Conservation (phyloP, 2,329 filamentous ascomycete species). For the Simplicillium aogashimaense region DNA sequence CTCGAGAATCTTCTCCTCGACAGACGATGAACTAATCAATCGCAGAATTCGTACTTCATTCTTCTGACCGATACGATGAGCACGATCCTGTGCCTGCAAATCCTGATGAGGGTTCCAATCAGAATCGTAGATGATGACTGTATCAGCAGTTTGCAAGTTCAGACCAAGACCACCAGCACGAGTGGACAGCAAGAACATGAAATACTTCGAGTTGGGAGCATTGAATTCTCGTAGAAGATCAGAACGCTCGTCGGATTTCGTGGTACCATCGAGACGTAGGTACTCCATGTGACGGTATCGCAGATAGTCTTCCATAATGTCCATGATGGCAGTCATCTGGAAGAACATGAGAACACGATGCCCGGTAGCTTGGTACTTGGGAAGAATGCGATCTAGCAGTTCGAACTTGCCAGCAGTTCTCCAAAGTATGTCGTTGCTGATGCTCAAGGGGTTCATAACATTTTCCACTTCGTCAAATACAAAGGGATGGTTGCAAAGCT, state of each 20-base stretch:
- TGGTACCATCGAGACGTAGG: constrained; percentile 88
- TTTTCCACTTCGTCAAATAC: constrained; percentile 98
- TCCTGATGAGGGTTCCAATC: constrained; percentile 99
- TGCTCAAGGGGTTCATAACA: constrained; percentile 84
- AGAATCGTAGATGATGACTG: constrained; percentile 98
- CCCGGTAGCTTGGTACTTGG: constrained; percentile 83
- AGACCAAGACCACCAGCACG: constrained; percentile 96
- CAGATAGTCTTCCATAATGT: constrained; percentile 99
- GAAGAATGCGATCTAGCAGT: constrained; percentile 80
- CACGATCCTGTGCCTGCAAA: constrained; percentile 98
- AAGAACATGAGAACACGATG: constrained; percentile 99
- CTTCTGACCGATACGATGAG: constrained; percentile 99
- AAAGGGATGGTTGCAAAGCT: constrained; percentile 98
- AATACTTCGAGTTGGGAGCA: constrained; percentile 79
- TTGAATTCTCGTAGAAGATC: constrained; percentile 87
- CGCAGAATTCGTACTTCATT: constrained; percentile 96
- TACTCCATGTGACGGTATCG: constrained; percentile 76
- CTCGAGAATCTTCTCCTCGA: constrained; percentile 97
- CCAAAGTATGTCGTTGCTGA: constrained; percentile 91
- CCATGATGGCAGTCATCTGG: constrained; percentile 99
- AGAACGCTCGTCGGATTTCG: constrained; percentile 94
- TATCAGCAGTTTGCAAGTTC: constrained; percentile 95
- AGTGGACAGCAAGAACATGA: constrained; percentile 97
- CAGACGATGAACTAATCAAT: constrained; percentile 91
- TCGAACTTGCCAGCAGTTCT: constrained; percentile 96